Conservation (phyloP, 139 green algal species). For the Chloropicon primus region DNA sequence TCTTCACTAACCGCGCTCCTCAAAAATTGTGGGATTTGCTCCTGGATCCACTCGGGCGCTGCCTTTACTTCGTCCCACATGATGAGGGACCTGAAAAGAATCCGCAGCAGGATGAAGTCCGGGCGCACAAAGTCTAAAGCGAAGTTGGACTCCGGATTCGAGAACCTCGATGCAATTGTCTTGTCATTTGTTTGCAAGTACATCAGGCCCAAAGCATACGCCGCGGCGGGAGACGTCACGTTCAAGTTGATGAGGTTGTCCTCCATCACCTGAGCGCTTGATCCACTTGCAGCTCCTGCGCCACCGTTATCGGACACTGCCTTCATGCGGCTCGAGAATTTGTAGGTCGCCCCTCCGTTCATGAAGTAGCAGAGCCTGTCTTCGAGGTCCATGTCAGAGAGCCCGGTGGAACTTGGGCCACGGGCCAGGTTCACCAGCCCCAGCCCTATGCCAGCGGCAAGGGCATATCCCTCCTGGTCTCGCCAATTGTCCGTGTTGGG, state of each 20-base stretch:
- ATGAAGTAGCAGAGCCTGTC: constrained; percentile 1
- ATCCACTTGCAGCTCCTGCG: background rate
- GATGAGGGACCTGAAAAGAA: constrained; percentile 62
- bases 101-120: constrained; percentile 72
- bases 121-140: constrained; percentile 63
- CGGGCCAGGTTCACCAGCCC: constrained; percentile 72
- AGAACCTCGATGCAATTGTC: constrained; percentile 41
- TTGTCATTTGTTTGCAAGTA: constrained; percentile 60
- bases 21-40: constrained; percentile 48
- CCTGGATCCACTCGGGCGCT: constrained; percentile 43
- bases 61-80: constrained; percentile 56
- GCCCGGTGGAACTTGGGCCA: constrained; percentile 39
- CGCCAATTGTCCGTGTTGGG: constrained; percentile 17
- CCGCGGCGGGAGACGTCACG: constrained; percentile 70
- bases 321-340: background rate
- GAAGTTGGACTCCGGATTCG: constrained; percentile 47
- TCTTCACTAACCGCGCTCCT: background rate
- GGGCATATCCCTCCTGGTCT: constrained; percentile 75
- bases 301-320: background rate
- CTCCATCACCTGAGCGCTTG: constrained; percentile 64
- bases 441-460: constrained; percentile 77
- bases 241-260: constrained; percentile 57
- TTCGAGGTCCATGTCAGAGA: constrained; percentile 63
- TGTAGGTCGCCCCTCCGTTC: background rate
- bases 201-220: constrained; percentile 77